Evolutionary conservation across 257 asterid species (phyloP).

Genomic region (Capsicum baccatum): DNA sequence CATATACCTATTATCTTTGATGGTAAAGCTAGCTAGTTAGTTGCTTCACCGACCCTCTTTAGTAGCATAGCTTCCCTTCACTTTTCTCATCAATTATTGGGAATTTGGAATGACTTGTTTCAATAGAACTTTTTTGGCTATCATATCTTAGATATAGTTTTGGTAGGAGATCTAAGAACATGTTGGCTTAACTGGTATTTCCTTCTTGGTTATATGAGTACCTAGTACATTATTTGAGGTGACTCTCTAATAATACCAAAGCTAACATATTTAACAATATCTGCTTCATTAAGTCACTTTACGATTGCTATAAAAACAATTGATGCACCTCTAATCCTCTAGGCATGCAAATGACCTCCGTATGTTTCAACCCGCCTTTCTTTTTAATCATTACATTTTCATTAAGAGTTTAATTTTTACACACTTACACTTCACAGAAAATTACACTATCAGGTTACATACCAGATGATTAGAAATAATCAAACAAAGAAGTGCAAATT

Average conservation of each 20-base stretch:
- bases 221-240: background rate
- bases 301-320: background rate
- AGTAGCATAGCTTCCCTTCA: background rate
- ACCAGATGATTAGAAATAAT: background rate
- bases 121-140: background rate
- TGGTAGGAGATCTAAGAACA: slow-evolving; percentile 12
- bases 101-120: slow-evolving; percentile 9
- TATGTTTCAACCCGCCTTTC: too few relatives aligned
- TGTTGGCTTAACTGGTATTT: background rate
- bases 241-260: background rate
- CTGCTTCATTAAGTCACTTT: too few relatives aligned
- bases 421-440: too few relatives aligned
- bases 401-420: too few relatives aligned
- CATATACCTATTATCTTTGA: too few relatives aligned
- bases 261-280: background rate
- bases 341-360: background rate
- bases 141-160: background rate
- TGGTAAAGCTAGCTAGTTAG: background rate
- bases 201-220: background rate
- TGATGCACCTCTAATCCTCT: background rate
- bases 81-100: slow-evolving; percentile 6
- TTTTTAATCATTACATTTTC: too few relatives aligned
- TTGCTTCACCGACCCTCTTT: background rate
- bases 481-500: background rate
- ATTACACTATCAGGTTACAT: too few relatives aligned